Conservation (phyloP, 371 early-diverging fungal species). For the Mucor lusitanicus region DNA sequence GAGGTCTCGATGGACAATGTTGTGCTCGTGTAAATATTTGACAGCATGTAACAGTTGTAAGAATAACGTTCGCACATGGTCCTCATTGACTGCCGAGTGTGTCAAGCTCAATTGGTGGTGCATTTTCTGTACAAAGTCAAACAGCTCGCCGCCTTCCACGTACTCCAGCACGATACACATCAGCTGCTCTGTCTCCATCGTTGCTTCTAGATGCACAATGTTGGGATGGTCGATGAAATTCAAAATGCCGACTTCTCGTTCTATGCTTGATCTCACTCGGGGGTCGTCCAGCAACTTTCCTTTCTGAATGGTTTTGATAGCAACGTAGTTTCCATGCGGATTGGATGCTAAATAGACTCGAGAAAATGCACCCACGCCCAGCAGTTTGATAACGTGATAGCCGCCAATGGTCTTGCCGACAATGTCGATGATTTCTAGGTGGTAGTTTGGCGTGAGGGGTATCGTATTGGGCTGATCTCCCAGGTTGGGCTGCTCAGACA, state of each 20-base stretch:
- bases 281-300: conserved; percentile 37
- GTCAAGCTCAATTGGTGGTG: conserved; percentile 21
- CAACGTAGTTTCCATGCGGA: conserved; percentile 17
- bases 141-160: conserved; percentile 66
- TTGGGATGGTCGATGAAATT: conserved; percentile 65
- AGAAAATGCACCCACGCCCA: conserved; percentile 55
- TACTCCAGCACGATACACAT: conserved; percentile 70
- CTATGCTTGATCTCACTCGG: conserved; percentile 46
- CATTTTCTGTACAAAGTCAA: conserved; percentile 60
- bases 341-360: conserved; percentile 44
- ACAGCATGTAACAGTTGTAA: conserved; percentile 63
- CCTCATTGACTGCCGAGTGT: conserved; percentile 31
- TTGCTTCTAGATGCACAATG: conserved; percentile 72
- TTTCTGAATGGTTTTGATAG: conserved; percentile 48
- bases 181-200: conserved; percentile 67
- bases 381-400: conserved; percentile 29
- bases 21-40: conserved; percentile 67
- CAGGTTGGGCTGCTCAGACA: conserved; percentile 33
- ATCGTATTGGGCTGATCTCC: conserved; percentile 21
- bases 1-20: conserved; percentile 78
- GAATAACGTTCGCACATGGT: conserved; percentile 35
- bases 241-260: conserved; percentile 48
- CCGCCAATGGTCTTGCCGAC: conserved; percentile 38
- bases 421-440: conserved; percentile 15
- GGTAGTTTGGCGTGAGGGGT: not conserved